Conservation (phyloP, 352 stramenopile genomes). For the Globisporangium cystogenes region DNA sequence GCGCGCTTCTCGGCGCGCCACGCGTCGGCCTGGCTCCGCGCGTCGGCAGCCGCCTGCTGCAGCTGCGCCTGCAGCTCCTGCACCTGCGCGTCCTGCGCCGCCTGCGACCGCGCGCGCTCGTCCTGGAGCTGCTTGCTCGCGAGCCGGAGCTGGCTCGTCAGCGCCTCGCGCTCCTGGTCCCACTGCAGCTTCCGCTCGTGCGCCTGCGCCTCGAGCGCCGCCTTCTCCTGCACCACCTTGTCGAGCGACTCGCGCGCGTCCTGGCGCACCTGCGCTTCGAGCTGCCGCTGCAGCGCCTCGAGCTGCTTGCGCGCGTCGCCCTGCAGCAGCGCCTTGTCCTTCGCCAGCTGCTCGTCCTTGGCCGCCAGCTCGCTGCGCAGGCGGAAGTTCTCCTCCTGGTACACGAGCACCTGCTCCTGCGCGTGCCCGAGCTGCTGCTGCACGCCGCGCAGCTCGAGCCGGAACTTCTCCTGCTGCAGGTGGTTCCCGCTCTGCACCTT, state of each 20-base stretch:
- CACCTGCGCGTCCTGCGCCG: slow-evolving; percentile 36
- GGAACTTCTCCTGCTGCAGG: slow-evolving; percentile 69
- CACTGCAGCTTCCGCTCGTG: slow-evolving; percentile 45
- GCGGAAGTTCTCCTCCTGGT: slow-evolving; percentile 64
- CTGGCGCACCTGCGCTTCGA: slow-evolving; percentile 53
- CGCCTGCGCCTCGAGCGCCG: slow-evolving; percentile 35
- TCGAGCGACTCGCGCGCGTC: slow-evolving; percentile 47
- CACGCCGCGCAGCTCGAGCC: slow-evolving; percentile 48
- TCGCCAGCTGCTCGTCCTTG: slow-evolving; percentile 50
- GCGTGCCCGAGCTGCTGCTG: slow-evolving; percentile 60
- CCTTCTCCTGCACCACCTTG: slow-evolving; percentile 36
- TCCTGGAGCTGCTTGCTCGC: slow-evolving; percentile 57
- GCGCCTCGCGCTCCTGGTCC: slow-evolving; percentile 42
- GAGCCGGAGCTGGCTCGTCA: slow-evolving; percentile 40
- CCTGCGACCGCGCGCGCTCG: slow-evolving; percentile 39
- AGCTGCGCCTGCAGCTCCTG: slow-evolving; percentile 47
- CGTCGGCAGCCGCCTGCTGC: slow-evolving; percentile 37
- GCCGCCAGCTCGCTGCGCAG: slow-evolving; percentile 43
- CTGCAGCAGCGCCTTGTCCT: slow-evolving; percentile 50
- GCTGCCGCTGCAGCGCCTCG: slow-evolving; percentile 44
- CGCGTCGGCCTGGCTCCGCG: slow-evolving; percentile 32
- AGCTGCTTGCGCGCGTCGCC: slow-evolving; percentile 58
- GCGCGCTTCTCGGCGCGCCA: slow-evolving; percentile 34
- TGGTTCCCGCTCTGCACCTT: slow-evolving; percentile 63
- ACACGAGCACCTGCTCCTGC: slow-evolving; percentile 66